Conservation (phyloP, 345 rosid species). For the Combretum micranthum region DNA sequence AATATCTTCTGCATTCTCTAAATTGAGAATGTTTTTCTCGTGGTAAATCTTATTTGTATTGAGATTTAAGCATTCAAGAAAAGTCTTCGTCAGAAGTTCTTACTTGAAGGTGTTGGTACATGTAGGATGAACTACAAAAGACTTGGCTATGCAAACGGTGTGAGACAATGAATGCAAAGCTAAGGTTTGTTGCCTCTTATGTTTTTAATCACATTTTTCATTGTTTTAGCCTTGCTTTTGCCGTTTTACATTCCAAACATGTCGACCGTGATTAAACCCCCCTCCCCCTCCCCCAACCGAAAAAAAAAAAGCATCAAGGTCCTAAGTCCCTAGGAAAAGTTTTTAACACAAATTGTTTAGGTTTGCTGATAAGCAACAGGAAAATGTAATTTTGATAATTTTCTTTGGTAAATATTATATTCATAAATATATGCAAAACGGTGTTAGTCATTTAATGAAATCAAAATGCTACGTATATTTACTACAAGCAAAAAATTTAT, state of each 20-base stretch:
- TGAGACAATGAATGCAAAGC: conserved; percentile 92
- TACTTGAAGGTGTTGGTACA: neutral
- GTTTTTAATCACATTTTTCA: neutral
- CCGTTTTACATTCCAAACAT: conserved; percentile 1
- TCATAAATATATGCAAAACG: no score
- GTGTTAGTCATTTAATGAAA: no score
- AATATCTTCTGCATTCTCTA: neutral
- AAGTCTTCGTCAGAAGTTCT: neutral
- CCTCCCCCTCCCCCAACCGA: no score
- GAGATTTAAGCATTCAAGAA: neutral
- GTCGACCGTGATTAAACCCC: no score
- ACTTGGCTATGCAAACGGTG: conserved; percentile 94
- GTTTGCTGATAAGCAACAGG: no score
- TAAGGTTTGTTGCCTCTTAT: conserved; percentile 47
- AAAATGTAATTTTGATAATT: no score
- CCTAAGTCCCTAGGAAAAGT: no score
- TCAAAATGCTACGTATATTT: no score
- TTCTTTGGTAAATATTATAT: no score
- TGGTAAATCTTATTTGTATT: neutral
- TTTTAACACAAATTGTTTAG: no score
- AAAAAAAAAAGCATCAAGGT: no score
- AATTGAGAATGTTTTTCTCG: neutral
- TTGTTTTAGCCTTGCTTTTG: conserved; percentile 3
- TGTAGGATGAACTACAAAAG: conserved; percentile 85
- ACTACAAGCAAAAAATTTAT: no score